Conservation (phyloP, 345 rosid genomes). For the Cardiospermum halicacabum region DNA sequence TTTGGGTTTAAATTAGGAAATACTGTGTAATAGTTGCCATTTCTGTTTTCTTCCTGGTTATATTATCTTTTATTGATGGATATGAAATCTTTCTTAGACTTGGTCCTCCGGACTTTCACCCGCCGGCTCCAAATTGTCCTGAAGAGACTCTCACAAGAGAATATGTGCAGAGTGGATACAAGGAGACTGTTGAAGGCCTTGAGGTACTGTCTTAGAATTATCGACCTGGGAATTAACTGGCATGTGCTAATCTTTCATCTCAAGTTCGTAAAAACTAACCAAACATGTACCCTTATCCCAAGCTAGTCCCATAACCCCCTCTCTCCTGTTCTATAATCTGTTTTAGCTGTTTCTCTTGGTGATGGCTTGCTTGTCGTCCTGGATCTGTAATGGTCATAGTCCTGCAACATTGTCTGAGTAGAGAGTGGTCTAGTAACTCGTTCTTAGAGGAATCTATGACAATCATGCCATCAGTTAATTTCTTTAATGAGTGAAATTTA, state of each 20-base stretch:
- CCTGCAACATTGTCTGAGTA: background rate
- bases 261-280: background rate
- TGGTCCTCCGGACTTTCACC: conserved; percentile 96
- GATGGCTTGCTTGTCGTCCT: background rate
- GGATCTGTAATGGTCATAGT: background rate
- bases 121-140: conserved; percentile 78
- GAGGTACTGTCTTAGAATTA: conserved; percentile 57
- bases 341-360: background rate
- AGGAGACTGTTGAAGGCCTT: conserved; percentile 92
- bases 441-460: background rate
- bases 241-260: background rate
- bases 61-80: too few species aligned
- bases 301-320: too few species aligned
- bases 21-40: conserved; percentile 7
- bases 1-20: conserved; percentile 7
- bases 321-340: background rate
- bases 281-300: background rate
- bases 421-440: background rate
- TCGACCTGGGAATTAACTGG: background rate
- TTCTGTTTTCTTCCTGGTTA: background rate
- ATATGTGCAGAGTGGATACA: conserved; percentile 78
- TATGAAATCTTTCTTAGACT: conserved; percentile 55
- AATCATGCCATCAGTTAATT: background rate
- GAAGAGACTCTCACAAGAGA: conserved; percentile 90
- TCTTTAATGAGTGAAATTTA: background rate